Percentiles rank a stretch among this genome's conserved stretches.
phyloP scores from a whole-genome alignment of 495 filamentous ascomycete species.

The Penicillium manginii region DNA sequence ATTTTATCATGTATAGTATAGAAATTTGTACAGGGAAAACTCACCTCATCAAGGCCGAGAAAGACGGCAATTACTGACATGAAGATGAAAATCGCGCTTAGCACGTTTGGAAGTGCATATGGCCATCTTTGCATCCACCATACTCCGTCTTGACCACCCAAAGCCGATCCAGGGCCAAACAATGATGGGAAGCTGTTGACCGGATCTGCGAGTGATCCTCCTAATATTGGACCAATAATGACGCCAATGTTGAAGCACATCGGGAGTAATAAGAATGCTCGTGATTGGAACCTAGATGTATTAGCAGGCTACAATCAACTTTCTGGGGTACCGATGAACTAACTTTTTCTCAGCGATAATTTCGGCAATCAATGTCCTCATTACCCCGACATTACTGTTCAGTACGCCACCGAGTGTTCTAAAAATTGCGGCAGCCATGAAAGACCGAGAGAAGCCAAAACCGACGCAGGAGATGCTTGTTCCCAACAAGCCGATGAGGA shows the following conservation, averaged over 20 bases:
- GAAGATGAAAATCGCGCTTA: conserved; percentile 59
- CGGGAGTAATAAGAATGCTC: conserved; percentile 79
- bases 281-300: conserved; percentile 60
- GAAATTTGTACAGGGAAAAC: background rate
- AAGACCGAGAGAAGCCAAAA: conserved; percentile 77
- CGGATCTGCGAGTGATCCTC: conserved; percentile 75
- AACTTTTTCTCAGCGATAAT: conserved; percentile 71
- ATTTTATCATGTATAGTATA: background rate
- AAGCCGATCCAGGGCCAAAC: conserved; percentile 62
- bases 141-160: conserved; percentile 55
- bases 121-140: conserved; percentile 65
- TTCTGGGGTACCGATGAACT: conserved; percentile 1
- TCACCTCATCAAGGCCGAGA: conserved; percentile 63
- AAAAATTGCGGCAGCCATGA: conserved; percentile 69
- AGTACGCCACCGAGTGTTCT: conserved; percentile 72
- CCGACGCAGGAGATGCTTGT: conserved; percentile 73
- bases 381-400: conserved; percentile 83
- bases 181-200: conserved; percentile 63
- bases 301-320: conserved; percentile 7
- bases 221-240: conserved; percentile 66
- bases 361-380: conserved; percentile 82
- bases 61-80: conserved; percentile 51
- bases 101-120: conserved; percentile 65
- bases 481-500: conserved; percentile 74
- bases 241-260: conserved; percentile 80